Conservation (phyloP, 176 grass and related monocot species). For the Aegilops bicornis region DNA sequence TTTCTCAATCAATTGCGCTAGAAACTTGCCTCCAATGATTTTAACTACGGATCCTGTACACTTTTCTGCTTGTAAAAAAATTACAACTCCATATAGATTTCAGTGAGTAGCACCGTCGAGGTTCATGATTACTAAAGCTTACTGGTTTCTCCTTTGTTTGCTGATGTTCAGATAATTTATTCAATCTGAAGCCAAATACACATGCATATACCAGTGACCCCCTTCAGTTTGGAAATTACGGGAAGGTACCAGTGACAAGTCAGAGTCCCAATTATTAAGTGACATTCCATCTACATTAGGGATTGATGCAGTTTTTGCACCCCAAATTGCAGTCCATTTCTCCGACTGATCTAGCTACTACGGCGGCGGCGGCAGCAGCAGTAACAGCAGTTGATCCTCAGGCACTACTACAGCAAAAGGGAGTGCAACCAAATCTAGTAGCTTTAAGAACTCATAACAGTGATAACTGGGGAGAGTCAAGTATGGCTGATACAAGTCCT, state of each 20-base stretch:
- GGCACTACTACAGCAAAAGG: slow-evolving; percentile 35
- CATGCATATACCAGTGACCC: slow-evolving; percentile 42
- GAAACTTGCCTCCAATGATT: background rate
- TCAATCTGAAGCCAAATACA: slow-evolving; percentile 60
- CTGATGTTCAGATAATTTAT: slow-evolving; percentile 49
- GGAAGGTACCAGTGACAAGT: slow-evolving; percentile 40
- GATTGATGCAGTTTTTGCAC: slow-evolving; percentile 9
- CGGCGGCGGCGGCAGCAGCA: slow-evolving; percentile 12
- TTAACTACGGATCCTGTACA: background rate
- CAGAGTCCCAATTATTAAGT: background rate
- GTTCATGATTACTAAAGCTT: slow-evolving; percentile 12
- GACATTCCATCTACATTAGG: background rate
- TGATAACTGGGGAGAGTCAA: slow-evolving; percentile 71
- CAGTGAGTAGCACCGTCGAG: background rate
- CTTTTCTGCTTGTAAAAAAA: background rate
- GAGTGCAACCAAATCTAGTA: slow-evolving; percentile 46
- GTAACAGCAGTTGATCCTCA: slow-evolving; percentile 40
- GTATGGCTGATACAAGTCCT: slow-evolving; percentile 70
- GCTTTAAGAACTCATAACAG: slow-evolving; percentile 50
- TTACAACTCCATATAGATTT: background rate
- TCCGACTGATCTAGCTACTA: slow-evolving; percentile 25
- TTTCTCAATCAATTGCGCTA: slow-evolving; percentile 9
- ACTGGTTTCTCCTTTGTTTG: slow-evolving; percentile 7
- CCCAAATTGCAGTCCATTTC: slow-evolving; percentile 47
- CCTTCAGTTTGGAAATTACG: slow-evolving; percentile 57